Evolutionary conservation across 805 yeast genomes (phyloP).

Genomic region (Jamesozyma jinghongensis): DNA sequence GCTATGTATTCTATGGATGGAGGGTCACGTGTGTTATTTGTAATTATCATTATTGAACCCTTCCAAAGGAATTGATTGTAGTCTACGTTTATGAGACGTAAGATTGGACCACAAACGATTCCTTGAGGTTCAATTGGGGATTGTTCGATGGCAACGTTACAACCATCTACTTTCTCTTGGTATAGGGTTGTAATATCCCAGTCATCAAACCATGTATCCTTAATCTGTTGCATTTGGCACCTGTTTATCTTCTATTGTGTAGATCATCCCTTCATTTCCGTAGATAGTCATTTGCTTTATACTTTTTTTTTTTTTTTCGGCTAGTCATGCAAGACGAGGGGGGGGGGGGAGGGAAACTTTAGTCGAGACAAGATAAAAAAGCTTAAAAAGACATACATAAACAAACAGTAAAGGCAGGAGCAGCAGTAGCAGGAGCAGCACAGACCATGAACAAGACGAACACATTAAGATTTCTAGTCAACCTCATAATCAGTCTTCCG

Average conservation of each 20-base stretch:
- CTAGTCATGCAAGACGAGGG: too few relatives aligned
- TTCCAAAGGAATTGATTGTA: constrained; percentile 42
- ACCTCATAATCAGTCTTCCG: constrained; percentile 7
- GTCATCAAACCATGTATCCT: constrained; percentile 15
- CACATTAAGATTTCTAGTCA: constrained; percentile 4
- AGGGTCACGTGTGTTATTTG: constrained; percentile 36
- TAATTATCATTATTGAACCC: constrained; percentile 60
- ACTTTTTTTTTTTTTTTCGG: too few relatives aligned
- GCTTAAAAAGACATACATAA: too few relatives aligned
- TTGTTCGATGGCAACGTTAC: constrained; percentile 14
- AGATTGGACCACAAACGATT: constrained; percentile 62
- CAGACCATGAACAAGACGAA: too few relatives aligned
- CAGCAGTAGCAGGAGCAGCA: too few relatives aligned
- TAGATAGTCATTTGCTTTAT: too few relatives aligned
- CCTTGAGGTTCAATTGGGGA: constrained; percentile 18
- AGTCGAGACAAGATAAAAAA: too few relatives aligned
- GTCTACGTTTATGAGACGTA: constrained; percentile 62
- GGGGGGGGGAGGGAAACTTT: too few relatives aligned
- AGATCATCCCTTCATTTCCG: too few relatives aligned
- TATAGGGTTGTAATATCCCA: constrained; percentile 22
- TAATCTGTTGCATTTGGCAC: too few relatives aligned
- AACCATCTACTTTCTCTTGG: constrained; percentile 13
- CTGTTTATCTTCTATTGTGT: too few relatives aligned
- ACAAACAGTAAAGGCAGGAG: too few relatives aligned
- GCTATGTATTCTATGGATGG: constrained; percentile 15